Conservation (phyloP, 2,329 filamentous ascomycete species). For the Akanthomyces lecanii region DNA sequence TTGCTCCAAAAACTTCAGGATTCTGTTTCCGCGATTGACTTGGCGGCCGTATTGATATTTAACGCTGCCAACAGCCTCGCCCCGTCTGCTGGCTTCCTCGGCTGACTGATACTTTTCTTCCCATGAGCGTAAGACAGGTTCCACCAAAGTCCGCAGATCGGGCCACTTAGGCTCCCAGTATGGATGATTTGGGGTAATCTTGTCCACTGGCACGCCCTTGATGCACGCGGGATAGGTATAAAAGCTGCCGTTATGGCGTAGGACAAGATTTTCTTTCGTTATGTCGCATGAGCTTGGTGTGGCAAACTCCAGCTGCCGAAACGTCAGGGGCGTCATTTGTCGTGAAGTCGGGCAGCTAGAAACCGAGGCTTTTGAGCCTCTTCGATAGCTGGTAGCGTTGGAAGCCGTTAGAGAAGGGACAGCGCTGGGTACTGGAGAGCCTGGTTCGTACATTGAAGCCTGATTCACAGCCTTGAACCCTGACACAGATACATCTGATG, state of each 20-base stretch:
- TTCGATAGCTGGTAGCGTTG: not conserved
- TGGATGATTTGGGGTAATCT: slow-evolving; percentile 30
- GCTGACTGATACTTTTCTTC: slow-evolving; percentile 41
- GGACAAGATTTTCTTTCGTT: slow-evolving; percentile 39
- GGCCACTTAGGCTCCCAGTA: slow-evolving; percentile 56
- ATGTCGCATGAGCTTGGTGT: slow-evolving; percentile 33
- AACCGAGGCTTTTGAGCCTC: not conserved
- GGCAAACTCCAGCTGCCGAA: not conserved
- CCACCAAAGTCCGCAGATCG: slow-evolving; percentile 39
- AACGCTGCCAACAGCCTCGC: slow-evolving; percentile 35
- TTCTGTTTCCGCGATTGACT: slow-evolving; percentile 49
- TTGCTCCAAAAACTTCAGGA: slow-evolving; percentile 48
- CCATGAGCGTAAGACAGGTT: slow-evolving; percentile 44
- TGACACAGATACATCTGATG: not conserved
- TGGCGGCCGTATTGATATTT: slow-evolving; percentile 53
- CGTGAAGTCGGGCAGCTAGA: not conserved
- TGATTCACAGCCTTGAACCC: slow-evolving; percentile 11
- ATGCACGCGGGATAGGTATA: slow-evolving; percentile 43
- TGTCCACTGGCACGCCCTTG: slow-evolving; percentile 11
- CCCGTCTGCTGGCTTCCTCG: slow-evolving; percentile 29
- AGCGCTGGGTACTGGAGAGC: not conserved
- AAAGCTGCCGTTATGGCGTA: slow-evolving; percentile 46
- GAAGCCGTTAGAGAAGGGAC: not conserved
- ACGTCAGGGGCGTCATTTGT: not conserved
- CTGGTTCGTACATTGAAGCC: not conserved